Conservation (phyloP, 768 basidiomycete species). For the Porphyrellus cyaneotinctus region DNA sequence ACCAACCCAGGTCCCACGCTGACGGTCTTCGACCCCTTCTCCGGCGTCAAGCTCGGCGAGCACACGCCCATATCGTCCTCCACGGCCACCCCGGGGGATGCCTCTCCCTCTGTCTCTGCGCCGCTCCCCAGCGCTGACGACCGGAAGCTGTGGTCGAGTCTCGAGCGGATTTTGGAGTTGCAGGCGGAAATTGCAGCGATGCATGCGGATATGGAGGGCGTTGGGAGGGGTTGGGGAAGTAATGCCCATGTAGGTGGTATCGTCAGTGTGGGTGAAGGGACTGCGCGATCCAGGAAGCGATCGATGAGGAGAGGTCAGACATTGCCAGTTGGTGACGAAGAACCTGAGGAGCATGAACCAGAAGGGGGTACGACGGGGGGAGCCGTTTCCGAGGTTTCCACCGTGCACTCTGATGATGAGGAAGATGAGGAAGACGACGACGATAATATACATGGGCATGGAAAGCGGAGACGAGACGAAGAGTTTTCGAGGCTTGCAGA, state of each 20-base stretch:
- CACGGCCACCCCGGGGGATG: conserved; percentile 5
- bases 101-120: not conserved
- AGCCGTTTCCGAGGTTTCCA: conserved; percentile 22
- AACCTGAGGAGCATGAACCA: conserved; percentile 18
- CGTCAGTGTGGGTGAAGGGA: conserved; percentile 12
- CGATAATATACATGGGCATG: conserved; percentile 51
- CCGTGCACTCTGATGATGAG: conserved; percentile 33
- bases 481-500: conserved; percentile 66
- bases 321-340: conserved; percentile 29
- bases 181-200: conserved; percentile 69
- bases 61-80: conserved; percentile 10
- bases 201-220: conserved; percentile 73
- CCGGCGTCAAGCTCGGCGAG: conserved; percentile 26
- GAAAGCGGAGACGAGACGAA: conserved; percentile 53
- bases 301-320: conserved; percentile 32
- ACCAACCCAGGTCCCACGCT: conserved; percentile 4
- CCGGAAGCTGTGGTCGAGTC: conserved; percentile 62
- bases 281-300: conserved; percentile 16
- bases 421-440: conserved; percentile 33
- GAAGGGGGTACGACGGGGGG: conserved; percentile 7
- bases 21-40: conserved; percentile 34
- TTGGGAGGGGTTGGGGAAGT: conserved; percentile 22
- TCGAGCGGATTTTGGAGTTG: conserved; percentile 64
- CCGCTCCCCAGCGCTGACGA: conserved; percentile 27
- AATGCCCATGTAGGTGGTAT: not conserved